These are phyloP conservation scores for Geotrichum histeridarum DNA, from an alignment of 1,139 yeast species.

Conservation along the genomic window DNA sequence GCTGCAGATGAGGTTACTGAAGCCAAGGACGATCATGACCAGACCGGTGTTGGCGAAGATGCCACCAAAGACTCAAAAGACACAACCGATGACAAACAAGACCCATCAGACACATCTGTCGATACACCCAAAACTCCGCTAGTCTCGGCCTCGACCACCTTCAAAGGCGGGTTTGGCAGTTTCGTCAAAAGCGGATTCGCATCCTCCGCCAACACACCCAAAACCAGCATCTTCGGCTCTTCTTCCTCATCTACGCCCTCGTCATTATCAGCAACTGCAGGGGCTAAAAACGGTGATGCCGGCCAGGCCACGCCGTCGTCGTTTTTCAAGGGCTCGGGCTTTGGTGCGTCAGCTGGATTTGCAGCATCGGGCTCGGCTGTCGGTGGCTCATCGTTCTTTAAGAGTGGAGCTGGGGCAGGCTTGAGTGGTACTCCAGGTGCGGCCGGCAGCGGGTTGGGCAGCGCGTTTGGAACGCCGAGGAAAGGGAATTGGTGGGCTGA, in stretches of 20 bases:
- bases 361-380: conserved; percentile 18
- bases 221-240: conserved; percentile 7
- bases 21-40: conserved; percentile 4
- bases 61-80: no score
- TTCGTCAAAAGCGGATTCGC: conserved; percentile 17
- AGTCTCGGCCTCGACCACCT: conserved; percentile 14
- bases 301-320: neutral
- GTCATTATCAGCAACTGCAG: neutral
- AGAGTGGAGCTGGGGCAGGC: no score
- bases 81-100: neutral
- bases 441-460: neutral
- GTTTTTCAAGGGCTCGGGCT: conserved; percentile 17
- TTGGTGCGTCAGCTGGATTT: conserved; percentile 15
- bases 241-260: neutral
- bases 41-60: no score
- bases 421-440: no score
- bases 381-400: neutral
- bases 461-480: conserved; percentile 13
- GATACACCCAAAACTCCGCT: conserved; percentile 8
- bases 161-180: conserved; percentile 21
- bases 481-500: conserved; percentile 22
- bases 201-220: neutral
- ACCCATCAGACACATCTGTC: neutral
- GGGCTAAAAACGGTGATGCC: conserved; percentile 3
- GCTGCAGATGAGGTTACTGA: conserved; percentile 7